Conservation (phyloP, 768 basidiomycete genomes). For the Multifurca ochricompacta region DNA sequence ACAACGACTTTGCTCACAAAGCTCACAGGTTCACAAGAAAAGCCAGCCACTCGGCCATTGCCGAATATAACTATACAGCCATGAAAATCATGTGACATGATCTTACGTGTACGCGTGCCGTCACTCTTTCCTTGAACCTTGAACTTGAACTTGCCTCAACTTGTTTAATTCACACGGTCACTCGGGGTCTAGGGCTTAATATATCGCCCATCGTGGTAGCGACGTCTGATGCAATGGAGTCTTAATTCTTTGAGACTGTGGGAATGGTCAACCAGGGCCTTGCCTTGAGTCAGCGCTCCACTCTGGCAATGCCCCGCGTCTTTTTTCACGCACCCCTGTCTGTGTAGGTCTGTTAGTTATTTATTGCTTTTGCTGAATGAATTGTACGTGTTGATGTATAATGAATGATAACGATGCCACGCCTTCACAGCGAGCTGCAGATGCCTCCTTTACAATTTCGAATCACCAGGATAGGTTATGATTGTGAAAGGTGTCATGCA, state of each 20-base stretch:
- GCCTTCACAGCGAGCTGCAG: not conserved
- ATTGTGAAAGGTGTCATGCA: not conserved
- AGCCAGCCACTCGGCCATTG: constrained; percentile 25
- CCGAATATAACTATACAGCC: constrained; percentile 25
- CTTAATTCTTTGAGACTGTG: no score
- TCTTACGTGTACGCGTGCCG: no score
- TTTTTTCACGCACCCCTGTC: not conserved
- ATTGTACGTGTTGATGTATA: not conserved
- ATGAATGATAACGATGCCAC: not conserved
- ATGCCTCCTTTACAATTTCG: not conserved
- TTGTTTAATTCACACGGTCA: no score
- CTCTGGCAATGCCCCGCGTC: not conserved
- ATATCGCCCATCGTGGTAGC: no score
- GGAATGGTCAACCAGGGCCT: no score
- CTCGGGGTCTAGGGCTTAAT: no score
- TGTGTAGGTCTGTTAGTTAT: no score
- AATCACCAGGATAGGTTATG: constrained; percentile 8
- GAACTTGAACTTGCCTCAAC: no score
- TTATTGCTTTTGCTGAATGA: no score
- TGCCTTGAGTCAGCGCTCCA: not conserved
- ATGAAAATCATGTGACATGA: not conserved
- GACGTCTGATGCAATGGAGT: no score
- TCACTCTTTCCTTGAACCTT: no score
- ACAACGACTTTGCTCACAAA: constrained; percentile 14
- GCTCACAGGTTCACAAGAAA: not conserved